Evolutionary conservation across 2,329 filamentous ascomycete genomes (phyloP).

Genomic region (Didymella keratinophila): DNA sequence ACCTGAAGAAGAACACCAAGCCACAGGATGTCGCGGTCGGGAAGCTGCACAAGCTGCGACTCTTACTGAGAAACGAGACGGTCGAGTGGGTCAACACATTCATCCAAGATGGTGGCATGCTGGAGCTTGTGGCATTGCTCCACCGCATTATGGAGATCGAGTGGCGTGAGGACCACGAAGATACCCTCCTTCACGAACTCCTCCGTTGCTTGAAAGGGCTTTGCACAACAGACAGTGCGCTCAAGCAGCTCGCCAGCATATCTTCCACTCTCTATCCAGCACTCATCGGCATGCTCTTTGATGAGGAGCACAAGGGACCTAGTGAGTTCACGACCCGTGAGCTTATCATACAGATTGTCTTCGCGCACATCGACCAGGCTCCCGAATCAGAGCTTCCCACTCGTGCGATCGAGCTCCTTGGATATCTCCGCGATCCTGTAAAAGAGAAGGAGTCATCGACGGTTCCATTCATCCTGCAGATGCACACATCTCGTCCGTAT

Average conservation of each 20-base stretch:
- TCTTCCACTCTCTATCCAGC: slow-evolving; percentile 85
- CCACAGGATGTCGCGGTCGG: slow-evolving; percentile 90
- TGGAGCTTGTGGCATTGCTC: slow-evolving; percentile 83
- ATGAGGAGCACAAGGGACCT: slow-evolving; percentile 97
- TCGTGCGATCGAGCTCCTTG: slow-evolving; percentile 76
- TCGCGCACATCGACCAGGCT: slow-evolving; percentile 80
- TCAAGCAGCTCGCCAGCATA: slow-evolving; percentile 81
- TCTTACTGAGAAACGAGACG: slow-evolving; percentile 91
- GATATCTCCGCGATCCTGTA: slow-evolving; percentile 80
- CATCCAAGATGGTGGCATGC: slow-evolving; percentile 88
- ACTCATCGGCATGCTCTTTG: slow-evolving; percentile 87
- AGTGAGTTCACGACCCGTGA: slow-evolving; percentile 94
- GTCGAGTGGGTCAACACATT: slow-evolving; percentile 95
- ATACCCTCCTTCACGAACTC: slow-evolving; percentile 88
- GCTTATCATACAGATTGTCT: slow-evolving; percentile 87
- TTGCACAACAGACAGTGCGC: slow-evolving; percentile 86
- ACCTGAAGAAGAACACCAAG: slow-evolving; percentile 80
- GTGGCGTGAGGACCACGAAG: slow-evolving; percentile 98
- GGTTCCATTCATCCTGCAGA: slow-evolving; percentile 85
- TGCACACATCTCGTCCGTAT: slow-evolving; percentile 87
- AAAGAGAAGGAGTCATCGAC: slow-evolving; percentile 75
- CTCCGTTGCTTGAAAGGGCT: slow-evolving; percentile 92
- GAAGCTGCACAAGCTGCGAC: slow-evolving; percentile 88
- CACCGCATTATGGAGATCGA: slow-evolving; percentile 95
- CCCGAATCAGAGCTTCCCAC: slow-evolving; percentile 64